phyloP scores from a whole-genome alignment of 371 early-diverging fungal species.

The Chytridium lagenaria region DNA sequence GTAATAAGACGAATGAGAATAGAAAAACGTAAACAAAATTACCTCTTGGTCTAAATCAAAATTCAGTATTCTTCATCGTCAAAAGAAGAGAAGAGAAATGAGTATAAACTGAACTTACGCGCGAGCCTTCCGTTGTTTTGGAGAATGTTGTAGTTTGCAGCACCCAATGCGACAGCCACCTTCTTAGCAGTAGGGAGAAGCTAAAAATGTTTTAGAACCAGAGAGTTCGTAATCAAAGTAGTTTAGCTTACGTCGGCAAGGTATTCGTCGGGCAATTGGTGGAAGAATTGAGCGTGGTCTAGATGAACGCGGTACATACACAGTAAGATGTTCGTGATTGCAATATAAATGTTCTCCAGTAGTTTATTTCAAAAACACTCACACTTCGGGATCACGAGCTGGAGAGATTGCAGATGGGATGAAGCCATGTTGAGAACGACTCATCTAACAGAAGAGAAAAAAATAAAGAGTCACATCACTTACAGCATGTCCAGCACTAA shows the following conservation, averaged over 20 bases:
- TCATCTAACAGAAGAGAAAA: background rate
- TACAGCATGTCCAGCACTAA: conserved; percentile 45
- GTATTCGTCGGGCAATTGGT: conserved; percentile 85
- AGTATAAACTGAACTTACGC: conserved; percentile 60
- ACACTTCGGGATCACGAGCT: conserved; percentile 89
- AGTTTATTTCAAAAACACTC: conserved; percentile 23
- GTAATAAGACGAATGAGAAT: background rate
- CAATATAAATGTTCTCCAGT: too few species aligned
- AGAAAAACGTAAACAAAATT: conserved; percentile 19
- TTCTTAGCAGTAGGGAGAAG: conserved; percentile 86
- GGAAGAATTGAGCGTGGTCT: conserved; percentile 91
- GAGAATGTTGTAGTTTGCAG: conserved; percentile 85
- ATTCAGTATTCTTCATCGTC: conserved; percentile 38
- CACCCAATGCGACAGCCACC: conserved; percentile 68
- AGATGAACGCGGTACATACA: conserved; percentile 24
- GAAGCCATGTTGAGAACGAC: too few species aligned
- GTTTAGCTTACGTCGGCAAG: conserved; percentile 65
- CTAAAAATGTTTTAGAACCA: conserved; percentile 13
- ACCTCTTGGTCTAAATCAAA: conserved; percentile 33
- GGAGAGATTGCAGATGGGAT: too few species aligned
- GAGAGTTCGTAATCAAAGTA: background rate
- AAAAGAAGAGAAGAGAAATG: conserved; percentile 39
- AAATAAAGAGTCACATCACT: conserved; percentile 9
- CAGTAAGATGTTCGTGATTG: too few species aligned
- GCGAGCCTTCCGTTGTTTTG: conserved; percentile 88